Base-by-base conservation (phyloP, 2,329 filamentous ascomycete genomes). In the Atkinsonella hypoxylon region DNA sequence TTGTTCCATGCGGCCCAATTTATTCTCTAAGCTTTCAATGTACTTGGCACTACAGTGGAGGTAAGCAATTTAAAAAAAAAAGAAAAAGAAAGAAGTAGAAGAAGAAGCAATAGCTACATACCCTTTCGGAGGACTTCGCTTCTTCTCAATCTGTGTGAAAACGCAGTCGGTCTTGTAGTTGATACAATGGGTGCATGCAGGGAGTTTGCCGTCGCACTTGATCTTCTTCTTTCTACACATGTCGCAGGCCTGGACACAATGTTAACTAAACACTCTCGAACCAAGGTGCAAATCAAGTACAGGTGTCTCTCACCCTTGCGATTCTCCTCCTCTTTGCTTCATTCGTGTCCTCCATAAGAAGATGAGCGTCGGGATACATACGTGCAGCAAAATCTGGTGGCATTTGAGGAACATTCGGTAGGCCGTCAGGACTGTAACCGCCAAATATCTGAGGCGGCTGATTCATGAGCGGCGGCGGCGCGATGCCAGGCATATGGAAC, bases 141-240 rank as follows among this genome's bases (percentile, higher is more conserved):
- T 98, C 82, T 98, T 98, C 73, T 98, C 93, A 38, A 97, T 90
- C 65, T 95, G 89, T 0, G 93, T 97, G 64, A 97, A 97, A 59
- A 95, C 81, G 67, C 91, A 98, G 61, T 95, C 89, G 5, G 90
- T 96, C 76, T 96, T 96, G 75, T 96, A 96, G 67, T 96, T 97
- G 66, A 86, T 85, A 67, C 91, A 98, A 69, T 97, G 93, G 8
- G 88, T 90, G 69, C 93, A 98, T 54, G 89, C 83, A 38, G 93
- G 91, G 70, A 95, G 81, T 71, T 94, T 95, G 58, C 93, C 91
- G 64, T 97, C 93, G 69, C 91, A 97, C 71, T 97, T 97, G 70
- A 97, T 93, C 76, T 91, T 95, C 70, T 88, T 90, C 72, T 95
- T 95, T 60, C 90, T 79, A 66, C 91, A 97, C 89, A 95, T 94